phyloP scores from a whole-genome alignment of 2,329 filamentous ascomycete species.

The Elsinoe australis region DNA sequence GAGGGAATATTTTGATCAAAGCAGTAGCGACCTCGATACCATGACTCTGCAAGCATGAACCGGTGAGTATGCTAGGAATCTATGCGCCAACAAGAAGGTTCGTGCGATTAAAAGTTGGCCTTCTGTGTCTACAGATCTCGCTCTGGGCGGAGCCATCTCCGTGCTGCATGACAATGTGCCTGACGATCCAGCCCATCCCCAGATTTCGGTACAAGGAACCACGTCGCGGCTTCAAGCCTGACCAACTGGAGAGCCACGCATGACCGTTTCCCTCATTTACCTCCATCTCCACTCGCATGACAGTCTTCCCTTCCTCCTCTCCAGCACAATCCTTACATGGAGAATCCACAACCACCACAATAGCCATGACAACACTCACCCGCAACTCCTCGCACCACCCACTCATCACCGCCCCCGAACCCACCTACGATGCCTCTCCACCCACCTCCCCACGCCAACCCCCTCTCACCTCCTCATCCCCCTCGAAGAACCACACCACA shows the following conservation, averaged over 20 bases:
- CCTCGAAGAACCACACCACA: slow-evolving; percentile 36
- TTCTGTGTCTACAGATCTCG: too few relatives aligned
- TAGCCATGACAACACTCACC: slow-evolving; percentile 1
- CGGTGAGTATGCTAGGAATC: too few relatives aligned
- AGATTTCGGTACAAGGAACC: neutral
- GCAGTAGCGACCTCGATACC: too few relatives aligned
- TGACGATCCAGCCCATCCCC: slow-evolving; percentile 8
- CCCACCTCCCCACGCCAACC: neutral
- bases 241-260: too few relatives aligned
- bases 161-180: neutral
- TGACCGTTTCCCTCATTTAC: neutral
- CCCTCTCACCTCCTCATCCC: neutral
- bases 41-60: too few relatives aligned
- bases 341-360: neutral
- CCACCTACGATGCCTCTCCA: too few relatives aligned
- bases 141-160: neutral
- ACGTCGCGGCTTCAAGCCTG: slow-evolving; percentile 11
- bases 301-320: neutral
- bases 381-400: too few relatives aligned
- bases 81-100: too few relatives aligned
- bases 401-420: too few relatives aligned
- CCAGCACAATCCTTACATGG: neutral
- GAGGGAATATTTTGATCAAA: too few relatives aligned
- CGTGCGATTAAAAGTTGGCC: too few relatives aligned
- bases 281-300: neutral